Base-by-base conservation (phyloP, 1,284 basidiomycete species). In the Ustanciosporium gigantosporum region DNA sequence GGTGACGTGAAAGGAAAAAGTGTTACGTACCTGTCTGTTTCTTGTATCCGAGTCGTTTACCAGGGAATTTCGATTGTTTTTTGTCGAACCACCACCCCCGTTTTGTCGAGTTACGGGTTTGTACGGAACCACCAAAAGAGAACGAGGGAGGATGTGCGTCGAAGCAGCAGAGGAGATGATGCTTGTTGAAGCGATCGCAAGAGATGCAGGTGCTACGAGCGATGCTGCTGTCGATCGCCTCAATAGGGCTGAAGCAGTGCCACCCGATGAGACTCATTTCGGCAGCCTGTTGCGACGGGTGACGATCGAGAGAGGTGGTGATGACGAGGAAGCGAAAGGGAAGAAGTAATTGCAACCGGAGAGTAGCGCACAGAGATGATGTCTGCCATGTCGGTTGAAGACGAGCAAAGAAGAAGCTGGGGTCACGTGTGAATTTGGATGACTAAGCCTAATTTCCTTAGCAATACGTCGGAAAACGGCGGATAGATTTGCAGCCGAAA, bases 31-130 rank as follows among this genome's bases (percentile, higher is more conserved):
- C 65, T 11, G 71, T 70, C 41, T 67, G 65, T 38, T 68, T 55
- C 64, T 77, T 77, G 43, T 74, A 68, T 46, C 76, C 76, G 15
- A 77, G 52, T 23, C 76, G 64, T 51, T 71, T 73, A 59, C 76
- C 74, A 21, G 70, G 59, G 40, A 69, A 74, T 51, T 76, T 77
- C 29, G 73, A 55, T 51, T 73, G 73, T 60, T 77, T 77, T 65
- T 76, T 75, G 22, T 74, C 70, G 15, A 66, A 68, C 46, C 76
- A 74, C 40, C 74, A 73, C 13, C 73, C 76, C 24, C 74, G 62
- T 61, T 77, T 77, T 35, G 76, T 72, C 35, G 76, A 76, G 58
- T 77, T 75, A 50, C 76, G 67, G 9, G 68, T 72, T 51, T 77
- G 76, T 20, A 76, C 58, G 8, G 69, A 61, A n/a, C 46, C 69